phyloP scores from a whole-genome alignment of 108 stramenopile species.

The Cyclostephanos invisitatus region DNA sequence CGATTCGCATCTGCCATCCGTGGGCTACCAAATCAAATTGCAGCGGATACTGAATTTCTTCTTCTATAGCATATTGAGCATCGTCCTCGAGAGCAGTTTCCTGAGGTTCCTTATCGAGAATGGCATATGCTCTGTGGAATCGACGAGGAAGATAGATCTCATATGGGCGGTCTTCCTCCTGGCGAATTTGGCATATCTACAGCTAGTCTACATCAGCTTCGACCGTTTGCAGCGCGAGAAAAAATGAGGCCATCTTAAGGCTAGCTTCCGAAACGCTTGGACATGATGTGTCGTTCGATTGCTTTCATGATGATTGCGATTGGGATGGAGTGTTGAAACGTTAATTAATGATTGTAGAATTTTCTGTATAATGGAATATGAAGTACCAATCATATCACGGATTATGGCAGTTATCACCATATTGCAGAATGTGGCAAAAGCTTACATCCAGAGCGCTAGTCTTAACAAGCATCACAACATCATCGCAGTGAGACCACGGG shows the following conservation, averaged over 20 bases:
- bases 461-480: too few relatives aligned
- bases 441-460: too few relatives aligned
- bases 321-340: too few relatives aligned
- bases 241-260: background rate
- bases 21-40: constrained; percentile 62
- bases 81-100: background rate
- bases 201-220: constrained; percentile 3
- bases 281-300: too few relatives aligned
- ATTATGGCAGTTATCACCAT: too few relatives aligned
- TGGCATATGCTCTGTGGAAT: background rate
- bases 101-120: constrained; percentile 1
- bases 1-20: constrained; percentile 51
- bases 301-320: too few relatives aligned
- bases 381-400: too few relatives aligned
- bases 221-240: background rate
- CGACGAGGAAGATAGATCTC: background rate
- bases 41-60: constrained; percentile 57
- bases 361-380: too few relatives aligned
- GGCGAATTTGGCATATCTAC: background rate
- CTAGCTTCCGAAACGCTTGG: background rate
- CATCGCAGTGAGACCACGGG: too few relatives aligned
- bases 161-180: background rate
- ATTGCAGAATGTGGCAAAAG: too few relatives aligned
- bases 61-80: constrained; percentile 23
- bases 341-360: too few relatives aligned